Evolutionary conservation across 208 protist species (phyloP).

Genomic region (Naegleria lovaniensis): DNA sequence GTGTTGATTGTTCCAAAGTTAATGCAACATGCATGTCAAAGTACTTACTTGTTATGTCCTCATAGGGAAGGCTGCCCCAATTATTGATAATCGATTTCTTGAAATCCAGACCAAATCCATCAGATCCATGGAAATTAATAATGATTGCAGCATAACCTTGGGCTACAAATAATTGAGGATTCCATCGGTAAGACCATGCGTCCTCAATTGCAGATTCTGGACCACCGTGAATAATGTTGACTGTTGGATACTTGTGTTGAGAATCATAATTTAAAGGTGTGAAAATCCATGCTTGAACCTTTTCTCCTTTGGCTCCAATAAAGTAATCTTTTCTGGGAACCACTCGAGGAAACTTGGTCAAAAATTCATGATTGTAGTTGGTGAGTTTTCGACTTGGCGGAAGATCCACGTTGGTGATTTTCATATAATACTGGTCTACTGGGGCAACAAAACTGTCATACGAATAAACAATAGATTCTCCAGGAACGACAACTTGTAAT

Average conservation of each 20-base stretch:
- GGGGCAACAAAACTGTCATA: not conserved
- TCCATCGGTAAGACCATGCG: constrained; percentile 39
- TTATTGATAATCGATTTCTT: constrained; percentile 30
- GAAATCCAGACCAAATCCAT: constrained; percentile 36
- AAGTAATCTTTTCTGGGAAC: constrained; percentile 28
- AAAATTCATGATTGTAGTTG: constrained; percentile 11
- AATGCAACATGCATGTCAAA: too few species aligned
- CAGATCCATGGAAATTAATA: constrained; percentile 37
- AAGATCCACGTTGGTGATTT: constrained; percentile 14
- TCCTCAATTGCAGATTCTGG: constrained; percentile 28
- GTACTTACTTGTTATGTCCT: constrained; percentile 34
- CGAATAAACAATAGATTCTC: not conserved
- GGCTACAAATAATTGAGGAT: constrained; percentile 19
- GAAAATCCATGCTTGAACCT: constrained; percentile 36
- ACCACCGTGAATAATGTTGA: constrained; percentile 39
- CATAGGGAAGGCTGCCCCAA: constrained; percentile 38
- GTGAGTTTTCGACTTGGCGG: not conserved
- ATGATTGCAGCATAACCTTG: constrained; percentile 38
- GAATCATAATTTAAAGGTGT: constrained; percentile 33
- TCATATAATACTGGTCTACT: not conserved
- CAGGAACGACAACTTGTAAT: not conserved
- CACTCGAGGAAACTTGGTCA: not conserved
- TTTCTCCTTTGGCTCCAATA: constrained; percentile 17
- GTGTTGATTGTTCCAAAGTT: too few species aligned
- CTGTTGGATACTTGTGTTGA: constrained; percentile 33